Conservation (phyloP, 2,329 filamentous ascomycete species). For the Camptophora hylomeconis region DNA sequence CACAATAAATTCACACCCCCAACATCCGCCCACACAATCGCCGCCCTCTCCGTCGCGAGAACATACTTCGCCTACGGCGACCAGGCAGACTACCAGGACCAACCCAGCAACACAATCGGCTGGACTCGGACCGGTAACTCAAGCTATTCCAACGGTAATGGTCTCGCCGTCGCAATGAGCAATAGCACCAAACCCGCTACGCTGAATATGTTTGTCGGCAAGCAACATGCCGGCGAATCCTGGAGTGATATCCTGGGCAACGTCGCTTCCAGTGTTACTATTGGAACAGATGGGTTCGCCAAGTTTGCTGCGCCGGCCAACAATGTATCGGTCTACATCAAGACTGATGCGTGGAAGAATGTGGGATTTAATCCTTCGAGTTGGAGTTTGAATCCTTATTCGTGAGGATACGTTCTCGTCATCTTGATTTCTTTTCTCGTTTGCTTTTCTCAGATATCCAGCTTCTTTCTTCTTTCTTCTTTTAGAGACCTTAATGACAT, state of each 20-base stretch:
- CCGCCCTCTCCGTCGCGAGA: slow-evolving; percentile 48
- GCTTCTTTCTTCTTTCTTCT: neutral
- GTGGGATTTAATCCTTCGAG: neutral
- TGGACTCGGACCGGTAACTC: slow-evolving; percentile 39
- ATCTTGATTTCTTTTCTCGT: neutral
- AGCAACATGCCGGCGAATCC: slow-evolving; percentile 3
- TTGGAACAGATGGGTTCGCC: slow-evolving; percentile 2
- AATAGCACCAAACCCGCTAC: slow-evolving; percentile 3
- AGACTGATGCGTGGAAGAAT: slow-evolving; percentile 45
- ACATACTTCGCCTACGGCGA: slow-evolving; percentile 55
- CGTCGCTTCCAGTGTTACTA: neutral
- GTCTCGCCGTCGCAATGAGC: slow-evolving; percentile 43
- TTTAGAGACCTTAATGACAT: too few species aligned
- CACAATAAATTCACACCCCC: slow-evolving; percentile 2
- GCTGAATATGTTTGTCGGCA: slow-evolving; percentile 5
- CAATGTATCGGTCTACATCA: slow-evolving; percentile 1
- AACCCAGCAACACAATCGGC: slow-evolving; percentile 48
- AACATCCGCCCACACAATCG: slow-evolving; percentile 24
- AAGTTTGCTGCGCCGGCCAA: slow-evolving; percentile 2
- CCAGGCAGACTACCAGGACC: slow-evolving; percentile 52
- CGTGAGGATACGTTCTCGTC: neutral
- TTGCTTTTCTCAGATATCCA: neutral
- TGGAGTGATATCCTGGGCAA: slow-evolving; percentile 42
- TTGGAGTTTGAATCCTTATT: neutral
- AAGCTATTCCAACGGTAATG: slow-evolving; percentile 21